Base-by-base conservation (phyloP, 164 flowering plant species). In the Nymphaea thermarum region DNA sequence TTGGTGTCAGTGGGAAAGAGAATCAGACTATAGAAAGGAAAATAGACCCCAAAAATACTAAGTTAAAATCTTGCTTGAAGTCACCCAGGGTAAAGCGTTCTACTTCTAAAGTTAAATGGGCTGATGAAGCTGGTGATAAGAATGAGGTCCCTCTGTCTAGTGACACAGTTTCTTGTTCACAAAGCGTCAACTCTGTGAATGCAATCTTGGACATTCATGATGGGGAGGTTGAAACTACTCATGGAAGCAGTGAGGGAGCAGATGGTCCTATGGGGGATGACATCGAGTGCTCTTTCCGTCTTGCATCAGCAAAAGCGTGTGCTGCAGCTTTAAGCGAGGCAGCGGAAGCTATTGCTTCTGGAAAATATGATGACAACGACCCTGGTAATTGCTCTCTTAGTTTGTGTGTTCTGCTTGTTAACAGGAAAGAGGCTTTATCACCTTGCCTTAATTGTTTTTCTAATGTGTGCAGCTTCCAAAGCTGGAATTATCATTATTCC, bases 111-210 rank as follows among this genome's bases (percentile, higher is more conserved):
- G 93, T 91, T 64, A 82, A 95, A 41, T 94, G 98, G 98, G 95
- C 95, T 75, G 98, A 94, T 85, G 86, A 85, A 75, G 95, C 95
- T 75, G 98, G 91, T 85, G 86, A 85, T 75, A 81, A 51, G 42
- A 65, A 78, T 68, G 53, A 4, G 67, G 77, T 65, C 68, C 57
- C 63, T 65, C 36, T n/a, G 6, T 73, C 44, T 62, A 66, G 61
- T 74, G 68, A 68, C 53, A 75, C 78, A 62, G 82, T 84, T 47
- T 80, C 82, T 69, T 77, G 82, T 71, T 43, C 76, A 60, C 61
- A 71, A 17, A 61, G 42, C 36, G 5, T n/a, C 16, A 55, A 16
- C 16, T 55, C 12, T 8, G 60, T 10, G 60, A 10, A 55, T 55
- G 12, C 60, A 55, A 55, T n/a, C 8, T 61, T 6, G 4, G 7